A percentile compares a stretch with the other conserved stretches of the same genome.
phyloP scores from a whole-genome alignment of 1,284 basidiomycete species.

The Cryptococcus floricola region DNA sequence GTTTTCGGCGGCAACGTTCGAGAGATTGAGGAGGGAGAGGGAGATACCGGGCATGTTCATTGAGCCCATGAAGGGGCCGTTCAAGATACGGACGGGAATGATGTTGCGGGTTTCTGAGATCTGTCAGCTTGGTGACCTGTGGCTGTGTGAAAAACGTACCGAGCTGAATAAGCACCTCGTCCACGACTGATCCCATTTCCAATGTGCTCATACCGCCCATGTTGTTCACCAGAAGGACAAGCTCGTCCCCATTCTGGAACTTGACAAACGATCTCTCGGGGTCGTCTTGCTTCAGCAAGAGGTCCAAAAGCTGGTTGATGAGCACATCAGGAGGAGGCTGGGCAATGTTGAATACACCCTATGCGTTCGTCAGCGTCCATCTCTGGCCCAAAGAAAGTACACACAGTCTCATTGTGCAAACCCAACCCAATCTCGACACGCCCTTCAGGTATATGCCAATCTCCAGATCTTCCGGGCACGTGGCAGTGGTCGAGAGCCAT shows the following conservation, averaged over 20 bases:
- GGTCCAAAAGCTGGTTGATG: constrained; percentile 36
- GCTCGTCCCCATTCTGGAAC: constrained; percentile 48
- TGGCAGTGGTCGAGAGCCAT: constrained; percentile 54
- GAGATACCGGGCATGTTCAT: constrained; percentile 54
- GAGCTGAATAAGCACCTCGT: constrained; percentile 50
- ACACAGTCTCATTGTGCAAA: constrained; percentile 54
- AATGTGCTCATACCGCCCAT: constrained; percentile 52
- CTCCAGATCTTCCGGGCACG: constrained; percentile 50
- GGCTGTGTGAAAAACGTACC: constrained; percentile 20
- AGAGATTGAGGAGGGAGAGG: constrained; percentile 51
- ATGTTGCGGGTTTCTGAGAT: constrained; percentile 29
- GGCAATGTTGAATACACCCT: constrained; percentile 45
- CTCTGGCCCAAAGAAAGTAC: constrained; percentile 8
- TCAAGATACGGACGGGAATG: constrained; percentile 48
- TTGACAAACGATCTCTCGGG: constrained; percentile 50
- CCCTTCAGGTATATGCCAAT: constrained; percentile 48
- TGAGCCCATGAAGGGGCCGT: constrained; percentile 51
- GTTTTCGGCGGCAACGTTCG: constrained; percentile 36
- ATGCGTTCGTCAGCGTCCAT: background rate
- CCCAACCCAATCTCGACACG: constrained; percentile 53
- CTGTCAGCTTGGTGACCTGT: background rate
- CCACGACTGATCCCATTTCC: constrained; percentile 51
- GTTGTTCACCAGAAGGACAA: constrained; percentile 51
- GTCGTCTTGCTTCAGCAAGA: constrained; percentile 49
- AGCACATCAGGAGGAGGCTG: constrained; percentile 37